phyloP scores from a whole-genome alignment of 495 filamentous ascomycete genomes.

The Aspergillus campestris region DNA sequence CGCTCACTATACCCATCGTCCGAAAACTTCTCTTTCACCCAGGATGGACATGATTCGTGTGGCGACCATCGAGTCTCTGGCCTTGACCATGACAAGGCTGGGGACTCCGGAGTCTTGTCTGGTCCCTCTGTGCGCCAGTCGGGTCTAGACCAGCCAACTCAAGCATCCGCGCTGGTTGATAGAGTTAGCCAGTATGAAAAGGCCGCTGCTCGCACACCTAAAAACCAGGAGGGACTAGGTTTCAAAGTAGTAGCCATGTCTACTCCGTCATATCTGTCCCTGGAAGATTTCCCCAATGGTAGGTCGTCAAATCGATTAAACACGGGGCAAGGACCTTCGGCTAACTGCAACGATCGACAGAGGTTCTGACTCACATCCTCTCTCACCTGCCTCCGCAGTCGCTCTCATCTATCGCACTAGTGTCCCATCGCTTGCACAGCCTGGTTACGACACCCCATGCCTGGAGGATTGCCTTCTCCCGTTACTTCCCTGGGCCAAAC shows the following conservation, averaged over 20 bases:
- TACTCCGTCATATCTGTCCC: slow-evolving; percentile 38
- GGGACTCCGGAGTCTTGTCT: slow-evolving; percentile 22
- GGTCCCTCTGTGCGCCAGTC: slow-evolving; percentile 14
- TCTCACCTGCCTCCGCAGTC: slow-evolving; percentile 79
- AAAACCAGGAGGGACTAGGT: slow-evolving; percentile 36
- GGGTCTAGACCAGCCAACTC: slow-evolving; percentile 19
- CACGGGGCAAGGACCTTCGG: background rate
- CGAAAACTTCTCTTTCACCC: slow-evolving; percentile 38
- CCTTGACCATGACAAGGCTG: slow-evolving; percentile 16
- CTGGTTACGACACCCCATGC: slow-evolving; percentile 83
- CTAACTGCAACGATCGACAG: slow-evolving; percentile 39
- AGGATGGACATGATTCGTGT: slow-evolving; percentile 67
- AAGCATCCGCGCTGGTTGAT: slow-evolving; percentile 41
- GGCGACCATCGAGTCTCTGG: slow-evolving; percentile 33
- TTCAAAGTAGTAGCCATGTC: slow-evolving; percentile 56
- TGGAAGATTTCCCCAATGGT: slow-evolving; percentile 79
- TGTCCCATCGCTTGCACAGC: slow-evolving; percentile 74
- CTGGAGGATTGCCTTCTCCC: slow-evolving; percentile 82
- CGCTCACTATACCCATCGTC: slow-evolving; percentile 34
- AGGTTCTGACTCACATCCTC: slow-evolving; percentile 85
- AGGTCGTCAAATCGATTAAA: slow-evolving; percentile 17
- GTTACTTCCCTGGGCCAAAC: slow-evolving; percentile 74
- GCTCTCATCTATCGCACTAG: slow-evolving; percentile 65
- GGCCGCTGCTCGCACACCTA: slow-evolving; percentile 37
- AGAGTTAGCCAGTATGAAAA: slow-evolving; percentile 69